Evolutionary conservation across 2,329 filamentous ascomycete genomes (phyloP), one percentile per base, ranked within the genome.

Genomic region (Curvularia hawaiiensis): DNA sequence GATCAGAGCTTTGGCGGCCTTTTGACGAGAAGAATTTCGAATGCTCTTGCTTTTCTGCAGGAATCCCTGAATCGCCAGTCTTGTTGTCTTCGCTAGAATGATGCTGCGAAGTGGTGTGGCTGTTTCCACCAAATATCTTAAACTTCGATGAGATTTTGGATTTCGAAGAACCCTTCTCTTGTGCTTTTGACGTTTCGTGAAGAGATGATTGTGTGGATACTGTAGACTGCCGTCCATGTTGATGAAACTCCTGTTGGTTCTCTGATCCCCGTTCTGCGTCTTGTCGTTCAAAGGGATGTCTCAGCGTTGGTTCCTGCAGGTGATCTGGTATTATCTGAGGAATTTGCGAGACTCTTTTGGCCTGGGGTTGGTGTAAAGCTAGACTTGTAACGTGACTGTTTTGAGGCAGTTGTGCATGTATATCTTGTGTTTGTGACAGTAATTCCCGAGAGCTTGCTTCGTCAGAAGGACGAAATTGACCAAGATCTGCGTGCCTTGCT

Each of bases 91-190:
- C 28, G 30, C 39, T 60, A 3, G 60, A 22, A 6, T 38, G 22
- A 31, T 61, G 54, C 47, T 65, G 61, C 6, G 50, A 46, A 35
- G 58, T 63, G 24, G 59, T 44, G 33, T 66, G 64, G 18, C 59
- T 55, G 50, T 70, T 72, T 45, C 68, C 65, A 40, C 62, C 72
- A 24, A 75, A 53, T 16, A 54, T 62, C 60, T 83, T 84, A 60
- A 86, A 81, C n/a, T 85, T 66, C n/a, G 68, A 72, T 16, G 68
- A 62, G n/a, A 75, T 41, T 30, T 66, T 71, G 20, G 69, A 68
- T 24, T 65, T 70, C 0, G 63, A 60, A 9, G 66, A 65, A 12
- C 54, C 28, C 54, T 74, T 73, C 24, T 68, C 68, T 14, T 71
- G 64, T 39, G 56, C 60, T 22, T 59, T 67, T 5, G 50, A 33